Percentiles rank a stretch among this genome's conserved stretches.
These are phyloP conservation scores for Ascoidea rubescens DNA, from an alignment of 805 yeast genomes.

Conservation along the genomic window DNA sequence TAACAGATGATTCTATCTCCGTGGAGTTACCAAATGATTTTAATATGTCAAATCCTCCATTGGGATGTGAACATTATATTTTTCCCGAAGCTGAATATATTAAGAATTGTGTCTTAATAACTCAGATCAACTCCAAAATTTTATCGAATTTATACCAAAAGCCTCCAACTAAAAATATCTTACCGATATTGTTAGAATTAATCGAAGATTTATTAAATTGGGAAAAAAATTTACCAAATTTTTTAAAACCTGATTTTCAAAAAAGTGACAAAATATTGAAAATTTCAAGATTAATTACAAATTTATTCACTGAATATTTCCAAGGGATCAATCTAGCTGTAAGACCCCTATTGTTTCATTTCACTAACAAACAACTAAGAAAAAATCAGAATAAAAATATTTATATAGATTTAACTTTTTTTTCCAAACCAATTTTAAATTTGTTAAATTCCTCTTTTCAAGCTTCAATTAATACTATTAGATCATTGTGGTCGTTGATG, in stretches of 20 bases:
- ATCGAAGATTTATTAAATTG: conserved; percentile 54
- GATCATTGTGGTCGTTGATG: conserved; percentile 60
- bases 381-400: conserved; percentile 30
- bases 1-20: conserved; percentile 72
- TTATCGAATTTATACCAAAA: conserved; percentile 56
- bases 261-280: conserved; percentile 30
- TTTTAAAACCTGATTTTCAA: conserved; percentile 49
- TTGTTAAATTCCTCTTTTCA: conserved; percentile 66
- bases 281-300: conserved; percentile 54
- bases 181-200: conserved; percentile 58
- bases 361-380: conserved; percentile 53
- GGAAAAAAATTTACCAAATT: conserved; percentile 52
- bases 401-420: conserved; percentile 50
- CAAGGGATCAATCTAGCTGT: conserved; percentile 74
- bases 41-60: conserved; percentile 48
- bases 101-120: conserved; percentile 63
- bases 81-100: conserved; percentile 72
- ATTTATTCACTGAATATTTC: conserved; percentile 70
- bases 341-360: conserved; percentile 62
- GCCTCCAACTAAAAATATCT: conserved; percentile 62
- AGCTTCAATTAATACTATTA: conserved; percentile 63
- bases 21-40: conserved; percentile 65
- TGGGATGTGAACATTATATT: conserved; percentile 48
- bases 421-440: conserved; percentile 54
- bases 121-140: conserved; percentile 66